Conservation (phyloP, 2,329 filamentous ascomycete genomes). For the Exophiala phaeomuriformis region DNA sequence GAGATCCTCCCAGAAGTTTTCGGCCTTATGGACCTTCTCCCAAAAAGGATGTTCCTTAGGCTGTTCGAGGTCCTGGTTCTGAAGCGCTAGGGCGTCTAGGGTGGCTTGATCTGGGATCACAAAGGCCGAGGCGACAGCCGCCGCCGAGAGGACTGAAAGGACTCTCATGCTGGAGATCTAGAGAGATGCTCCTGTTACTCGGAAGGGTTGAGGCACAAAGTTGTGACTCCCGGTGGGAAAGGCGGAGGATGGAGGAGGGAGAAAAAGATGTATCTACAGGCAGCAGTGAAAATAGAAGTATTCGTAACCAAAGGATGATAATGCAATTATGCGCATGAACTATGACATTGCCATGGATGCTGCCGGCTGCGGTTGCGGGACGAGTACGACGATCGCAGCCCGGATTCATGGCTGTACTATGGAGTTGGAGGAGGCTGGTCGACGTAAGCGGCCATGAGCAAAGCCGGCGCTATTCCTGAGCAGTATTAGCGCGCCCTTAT, state of each 20-base stretch:
- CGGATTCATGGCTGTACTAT: neutral
- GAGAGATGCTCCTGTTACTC: no score
- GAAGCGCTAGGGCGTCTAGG: conserved; percentile 21
- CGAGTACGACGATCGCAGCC: neutral
- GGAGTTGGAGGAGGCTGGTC: neutral
- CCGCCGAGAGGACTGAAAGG: conserved; percentile 21
- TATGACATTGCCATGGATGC: neutral
- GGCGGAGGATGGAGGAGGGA: neutral
- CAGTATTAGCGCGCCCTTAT: neutral
- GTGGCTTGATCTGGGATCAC: conserved; percentile 27
- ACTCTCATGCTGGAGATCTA: conserved; percentile 20
- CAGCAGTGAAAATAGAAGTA: conserved; percentile 11
- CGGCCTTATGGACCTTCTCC: conserved; percentile 18
- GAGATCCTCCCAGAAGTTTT: conserved; percentile 26
- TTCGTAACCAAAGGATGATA: neutral
- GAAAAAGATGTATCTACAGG: conserved; percentile 4
- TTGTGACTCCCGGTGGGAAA: neutral
- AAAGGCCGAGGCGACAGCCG: conserved; percentile 23
- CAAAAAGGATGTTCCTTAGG: conserved; percentile 22
- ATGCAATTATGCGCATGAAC: neutral
- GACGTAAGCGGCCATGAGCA: neutral
- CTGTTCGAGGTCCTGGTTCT: conserved; percentile 16
- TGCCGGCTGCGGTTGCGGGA: neutral
- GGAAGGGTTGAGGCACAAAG: no score
- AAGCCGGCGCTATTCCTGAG: neutral